Base-by-base conservation (phyloP, 140 eudicot species). In the Anethum foeniculum region DNA sequence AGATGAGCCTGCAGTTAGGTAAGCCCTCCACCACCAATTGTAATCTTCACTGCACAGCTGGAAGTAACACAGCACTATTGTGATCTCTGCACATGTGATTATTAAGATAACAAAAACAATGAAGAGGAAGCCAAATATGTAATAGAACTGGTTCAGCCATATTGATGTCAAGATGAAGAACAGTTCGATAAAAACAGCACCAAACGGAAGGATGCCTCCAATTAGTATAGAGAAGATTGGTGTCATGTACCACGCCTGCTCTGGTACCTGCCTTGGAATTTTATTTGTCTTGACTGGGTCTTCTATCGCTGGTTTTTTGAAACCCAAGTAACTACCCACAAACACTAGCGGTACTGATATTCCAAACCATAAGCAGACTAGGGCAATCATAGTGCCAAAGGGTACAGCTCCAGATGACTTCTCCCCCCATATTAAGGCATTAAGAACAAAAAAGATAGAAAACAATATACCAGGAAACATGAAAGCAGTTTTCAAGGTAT, bases 11-110 rank as follows among this genome's bases (percentile, higher is more conserved):
- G 96, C 90, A 7, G 97, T 92, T 82, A 92, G 81, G 54, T 92
- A 92, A 36, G 97, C 93, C 71, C 97, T 85, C 97, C 97, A 92
- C 97, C 97, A 92, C 97, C 97, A 92, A 65, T 92, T 82, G 72
- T 92, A 92, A 72, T 92, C 97, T 83, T 92, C 97, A 49, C 97
- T 92, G 80, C 97, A 92, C 84, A 92, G 69, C 67, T 92, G 97
- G 86, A 92, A 92, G 85, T 92, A 92, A 80, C 97, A 90, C 23
- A 92, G 86, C 36, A 92, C 97, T 3, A 92, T 88, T 0, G 96
- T 87, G 2, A 92, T 92, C 88, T 92, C 97, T 0, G 96, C 97
- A 44, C 96, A 92, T 4, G 97, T 92, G 83, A 92, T 87, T 56
- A 92, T 80, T 82, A 92, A 81, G 79, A 92, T 90, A 77, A 92